Percentiles rank a stretch among this genome's conserved stretches.
These are phyloP conservation scores for Sugiyamaella japonica DNA, from an alignment of 1,139 yeast genomes.

Conservation along the genomic window DNA sequence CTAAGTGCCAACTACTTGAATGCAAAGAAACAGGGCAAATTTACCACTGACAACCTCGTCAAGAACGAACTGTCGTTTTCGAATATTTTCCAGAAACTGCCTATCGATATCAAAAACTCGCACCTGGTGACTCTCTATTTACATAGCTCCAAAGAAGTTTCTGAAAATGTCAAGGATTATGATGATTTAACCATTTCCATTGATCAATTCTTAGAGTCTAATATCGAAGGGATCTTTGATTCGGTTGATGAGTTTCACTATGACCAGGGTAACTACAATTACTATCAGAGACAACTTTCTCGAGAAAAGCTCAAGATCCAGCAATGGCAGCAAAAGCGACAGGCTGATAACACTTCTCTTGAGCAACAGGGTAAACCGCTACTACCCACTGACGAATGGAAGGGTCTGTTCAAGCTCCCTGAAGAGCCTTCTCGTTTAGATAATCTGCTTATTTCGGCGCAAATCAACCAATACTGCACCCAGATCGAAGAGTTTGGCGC, in stretches of 20 bases:
- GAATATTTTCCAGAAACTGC: slow-evolving; percentile 72
- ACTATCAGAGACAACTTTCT: slow-evolving; percentile 68
- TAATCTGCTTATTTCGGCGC: slow-evolving; percentile 66
- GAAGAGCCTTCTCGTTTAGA: slow-evolving; percentile 76
- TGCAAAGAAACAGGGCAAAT: slow-evolving; percentile 50
- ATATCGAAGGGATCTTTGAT: slow-evolving; percentile 68
- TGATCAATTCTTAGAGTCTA: slow-evolving; percentile 46
- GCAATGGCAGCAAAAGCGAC: slow-evolving; percentile 75
- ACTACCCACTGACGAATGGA: slow-evolving; percentile 62
- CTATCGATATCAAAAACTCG: slow-evolving; percentile 62
- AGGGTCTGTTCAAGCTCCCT: slow-evolving; percentile 64
- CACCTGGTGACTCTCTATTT: slow-evolving; percentile 50
- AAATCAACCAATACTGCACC: slow-evolving; percentile 67
- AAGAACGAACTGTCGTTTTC: slow-evolving; percentile 62
- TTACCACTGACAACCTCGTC: slow-evolving; percentile 66
- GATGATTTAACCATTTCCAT: slow-evolving; percentile 45
- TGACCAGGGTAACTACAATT: slow-evolving; percentile 81
- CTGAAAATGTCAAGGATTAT: slow-evolving; percentile 26
- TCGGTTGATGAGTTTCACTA: slow-evolving; percentile 77
- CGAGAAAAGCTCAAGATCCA: slow-evolving; percentile 70
- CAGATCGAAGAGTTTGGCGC: slow-evolving; percentile 64
- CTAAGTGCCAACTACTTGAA: slow-evolving; percentile 63
- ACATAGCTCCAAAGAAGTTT: slow-evolving; percentile 39
- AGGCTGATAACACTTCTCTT: slow-evolving; percentile 65
- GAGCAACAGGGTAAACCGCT: slow-evolving; percentile 56